Conservation (phyloP, 306 rosid genomes). For the Alnus rubra region DNA sequence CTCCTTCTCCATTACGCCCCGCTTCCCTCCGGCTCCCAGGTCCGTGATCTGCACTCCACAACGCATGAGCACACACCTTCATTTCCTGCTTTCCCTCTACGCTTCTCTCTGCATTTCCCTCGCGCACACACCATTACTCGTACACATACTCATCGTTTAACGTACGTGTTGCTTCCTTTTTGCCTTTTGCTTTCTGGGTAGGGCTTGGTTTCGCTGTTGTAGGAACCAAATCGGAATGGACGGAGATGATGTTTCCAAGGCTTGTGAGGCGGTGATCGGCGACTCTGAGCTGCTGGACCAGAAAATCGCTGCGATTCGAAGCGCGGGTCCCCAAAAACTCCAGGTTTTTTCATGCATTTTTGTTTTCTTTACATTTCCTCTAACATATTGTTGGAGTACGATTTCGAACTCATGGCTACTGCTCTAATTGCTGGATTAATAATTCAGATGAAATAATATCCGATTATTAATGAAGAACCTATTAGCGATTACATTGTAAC, state of each 20-base stretch:
- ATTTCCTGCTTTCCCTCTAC: neutral
- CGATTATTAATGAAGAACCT: neutral
- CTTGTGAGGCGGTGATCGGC: slow-evolving; percentile 35
- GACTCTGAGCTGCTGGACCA: slow-evolving; percentile 40
- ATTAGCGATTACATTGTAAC: neutral
- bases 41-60: neutral
- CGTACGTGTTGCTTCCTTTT: neutral
- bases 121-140: neutral
- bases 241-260: slow-evolving; percentile 12
- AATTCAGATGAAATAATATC: neutral
- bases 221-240: slow-evolving; percentile 44
- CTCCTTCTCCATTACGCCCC: slow-evolving; percentile 16
- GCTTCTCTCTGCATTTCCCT: neutral
- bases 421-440: neutral
- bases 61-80: neutral
- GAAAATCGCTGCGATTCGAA: slow-evolving; percentile 59
- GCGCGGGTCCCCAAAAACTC: slow-evolving; percentile 56
- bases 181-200: neutral
- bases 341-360: slow-evolving; percentile 45
- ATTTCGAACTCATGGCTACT: no score
- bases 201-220: slow-evolving; percentile 37
- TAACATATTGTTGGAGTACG: neutral
- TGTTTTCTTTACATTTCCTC: neutral
- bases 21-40: slow-evolving; percentile 36
- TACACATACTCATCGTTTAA: no score